Base-by-base conservation (phyloP, 805 yeast genomes). In the Kuraishia molischiana region DNA sequence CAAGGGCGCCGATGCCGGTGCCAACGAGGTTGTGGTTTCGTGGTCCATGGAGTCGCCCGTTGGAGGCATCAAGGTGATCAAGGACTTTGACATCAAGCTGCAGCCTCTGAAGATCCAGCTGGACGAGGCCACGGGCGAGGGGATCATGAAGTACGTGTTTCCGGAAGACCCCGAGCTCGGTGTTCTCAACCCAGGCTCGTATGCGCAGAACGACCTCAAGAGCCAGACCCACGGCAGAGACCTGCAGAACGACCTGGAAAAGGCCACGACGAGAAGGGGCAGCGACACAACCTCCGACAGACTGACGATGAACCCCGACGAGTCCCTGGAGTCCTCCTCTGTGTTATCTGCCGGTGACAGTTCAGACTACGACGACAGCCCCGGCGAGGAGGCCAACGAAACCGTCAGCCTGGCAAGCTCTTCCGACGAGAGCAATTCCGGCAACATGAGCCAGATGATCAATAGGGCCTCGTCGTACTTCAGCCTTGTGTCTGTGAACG, bases 31-130 rank as follows among this genome's bases (percentile, higher is more conserved):
- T 5, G 56, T 58, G 5, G 56, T 78, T 2, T 52, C 59, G 9
- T 89, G 97, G 97, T 71, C 75, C n/a, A 74, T 83, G 78, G 72
- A 81, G 37, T 75, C 73, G 38, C 86, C 95, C 0, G 81, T 90
- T 39, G 97, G 96, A 24, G 97, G 97, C 9, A 86, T 89, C 36
- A 72, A 83, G n/a, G 78, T 89, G 19, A 66, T 89, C 59, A 77
- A 76, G 41, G 62, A 69, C 36, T 78, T 85, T 19, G 73, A 73
- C 28, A 64, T 85, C 15, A 56, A 60, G 2, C 54, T 85, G 14
- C 68, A 72, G 37, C 95, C 95, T 1, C 49, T 89, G 43, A 75
- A 74, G 42, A 48, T 90, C 3, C 82, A 79, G 44, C 54, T 90
- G 29, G 97, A 89, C 43, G 83, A 81, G 44, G 63, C 61, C 1